Conservation (phyloP, 768 basidiomycete species). For the Termitomyces sp. region DNA sequence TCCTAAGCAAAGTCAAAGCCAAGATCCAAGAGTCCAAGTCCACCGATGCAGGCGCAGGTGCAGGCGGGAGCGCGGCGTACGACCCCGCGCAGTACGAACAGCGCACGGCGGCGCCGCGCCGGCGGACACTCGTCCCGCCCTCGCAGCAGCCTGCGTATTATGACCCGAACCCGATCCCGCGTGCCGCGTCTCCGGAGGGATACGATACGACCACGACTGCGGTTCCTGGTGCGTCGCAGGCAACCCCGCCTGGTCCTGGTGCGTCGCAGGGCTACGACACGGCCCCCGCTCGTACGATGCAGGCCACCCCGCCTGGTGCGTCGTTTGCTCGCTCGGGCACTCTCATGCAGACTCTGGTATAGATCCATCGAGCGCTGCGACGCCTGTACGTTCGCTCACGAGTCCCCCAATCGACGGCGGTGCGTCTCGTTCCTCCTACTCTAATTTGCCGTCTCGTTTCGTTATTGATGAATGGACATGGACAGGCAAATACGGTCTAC, state of each 20-base stretch:
- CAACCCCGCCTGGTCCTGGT: background rate
- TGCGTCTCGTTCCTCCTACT: slow-evolving; percentile 5
- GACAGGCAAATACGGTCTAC: slow-evolving; percentile 60
- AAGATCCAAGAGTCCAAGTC: slow-evolving; percentile 70
- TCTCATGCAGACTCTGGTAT: too few species aligned
- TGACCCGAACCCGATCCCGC: slow-evolving; percentile 20
- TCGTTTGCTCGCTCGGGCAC: background rate
- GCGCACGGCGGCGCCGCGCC: slow-evolving; percentile 3
- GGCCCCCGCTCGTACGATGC: background rate
- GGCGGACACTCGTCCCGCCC: background rate
- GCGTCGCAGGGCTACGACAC: slow-evolving; percentile 15
- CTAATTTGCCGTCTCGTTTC: background rate
- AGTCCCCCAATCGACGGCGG: slow-evolving; percentile 28
- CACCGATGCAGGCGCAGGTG: background rate
- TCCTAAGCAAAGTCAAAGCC: slow-evolving; percentile 75
- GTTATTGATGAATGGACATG: background rate
- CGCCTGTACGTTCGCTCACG: slow-evolving; percentile 1
- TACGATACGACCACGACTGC: slow-evolving; percentile 12
- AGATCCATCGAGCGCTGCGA: background rate
- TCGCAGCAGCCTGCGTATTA: slow-evolving; percentile 28
- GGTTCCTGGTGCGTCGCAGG: background rate
- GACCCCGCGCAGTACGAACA: slow-evolving; percentile 12
- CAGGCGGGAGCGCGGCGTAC: background rate
- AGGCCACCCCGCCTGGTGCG: background rate
- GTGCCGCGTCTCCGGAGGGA: slow-evolving; percentile 10